A percentile compares a stretch with the other conserved stretches of the same genome.
Evolutionary conservation across 495 filamentous ascomycete genomes (phyloP).

Genomic region (Venustampulla echinocandica): DNA sequence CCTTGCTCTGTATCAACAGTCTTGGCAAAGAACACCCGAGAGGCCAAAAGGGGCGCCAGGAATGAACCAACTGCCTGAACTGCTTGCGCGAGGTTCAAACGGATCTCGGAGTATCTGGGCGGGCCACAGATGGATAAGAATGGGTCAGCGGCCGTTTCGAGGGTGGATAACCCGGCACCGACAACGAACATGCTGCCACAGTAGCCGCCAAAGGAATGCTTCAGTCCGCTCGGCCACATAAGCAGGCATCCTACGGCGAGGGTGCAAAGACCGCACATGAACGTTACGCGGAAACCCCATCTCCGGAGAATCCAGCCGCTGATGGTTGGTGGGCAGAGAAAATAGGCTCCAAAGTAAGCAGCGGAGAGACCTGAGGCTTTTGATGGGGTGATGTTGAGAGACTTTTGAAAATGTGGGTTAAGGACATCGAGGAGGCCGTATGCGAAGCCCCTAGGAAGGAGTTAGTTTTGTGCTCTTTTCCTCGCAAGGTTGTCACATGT

Average conservation of each 20-base stretch:
- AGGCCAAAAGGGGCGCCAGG: slow-evolving; percentile 55
- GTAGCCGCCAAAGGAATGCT: slow-evolving; percentile 58
- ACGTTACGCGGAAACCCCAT: slow-evolving; percentile 44
- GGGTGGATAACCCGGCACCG: slow-evolving; percentile 57
- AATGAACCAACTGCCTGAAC: slow-evolving; percentile 60
- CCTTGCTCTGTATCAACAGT: slow-evolving; percentile 38
- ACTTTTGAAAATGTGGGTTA: slow-evolving; percentile 45
- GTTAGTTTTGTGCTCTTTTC: background rate
- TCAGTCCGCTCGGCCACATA: slow-evolving; percentile 50
- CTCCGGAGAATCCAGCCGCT: slow-evolving; percentile 53
- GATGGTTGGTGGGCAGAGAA: slow-evolving; percentile 42
- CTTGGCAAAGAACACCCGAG: slow-evolving; percentile 56
- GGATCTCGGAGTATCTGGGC: slow-evolving; percentile 58
- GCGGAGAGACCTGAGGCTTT: slow-evolving; percentile 37
- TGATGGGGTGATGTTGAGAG: slow-evolving; percentile 37
- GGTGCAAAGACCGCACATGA: slow-evolving; percentile 49
- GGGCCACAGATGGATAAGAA: slow-evolving; percentile 51
- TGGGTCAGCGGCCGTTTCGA: slow-evolving; percentile 66
- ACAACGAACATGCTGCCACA: slow-evolving; percentile 65
- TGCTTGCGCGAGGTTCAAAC: slow-evolving; percentile 58
- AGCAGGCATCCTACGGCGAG: slow-evolving; percentile 50
- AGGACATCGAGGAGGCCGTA: slow-evolving; percentile 48
- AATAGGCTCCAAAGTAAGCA: slow-evolving; percentile 44
- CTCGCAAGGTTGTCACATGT: too few species aligned
- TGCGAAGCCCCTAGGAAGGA: slow-evolving; percentile 6